Evolutionary conservation across 129 eudicot species (phyloP), one percentile per base, ranked within the genome.

Genomic region (Flaveria brownii): DNA sequence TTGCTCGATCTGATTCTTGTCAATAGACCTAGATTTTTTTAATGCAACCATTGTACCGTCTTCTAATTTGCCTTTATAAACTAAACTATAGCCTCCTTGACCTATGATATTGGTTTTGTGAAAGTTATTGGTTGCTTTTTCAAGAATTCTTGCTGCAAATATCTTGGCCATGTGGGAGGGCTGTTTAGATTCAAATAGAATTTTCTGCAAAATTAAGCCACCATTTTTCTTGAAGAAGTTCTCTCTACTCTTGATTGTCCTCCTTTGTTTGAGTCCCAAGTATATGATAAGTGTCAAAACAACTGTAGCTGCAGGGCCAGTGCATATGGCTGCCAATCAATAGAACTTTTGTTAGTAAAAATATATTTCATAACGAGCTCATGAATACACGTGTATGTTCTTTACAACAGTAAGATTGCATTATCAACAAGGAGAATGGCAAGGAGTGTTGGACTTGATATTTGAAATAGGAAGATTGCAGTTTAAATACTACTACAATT

Each of bases 251-350:
- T 30, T 63, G 15, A 63, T 14, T 30, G 5, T 63, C 45, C 20
- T 63, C 68, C 68, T 63, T 28, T 63, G 22, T 63, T 30, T 63
- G 45, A 63, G 68, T 63, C 68, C 68, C 11, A 11, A 63, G 9
- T 15, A 63, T 28, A 63, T 1, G 22, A 63, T 13, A 11, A 60
- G 9, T 25, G 67, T 60, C 4, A 60, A 60, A 9, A 12, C 17
- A 60, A 26, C 39, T 1, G 42, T 25, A 13, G 67, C 41, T 60
- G 46, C 68, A 5, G 68, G 43, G 22, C 45, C 12, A 5, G 42
- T 14, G 45, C 46, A 39, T 1, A 63, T 30, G 68, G 20, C 68
- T 63, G 68, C 41, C 22, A 63, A 62, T 26, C 11, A 30, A 36
- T 5, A 36, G 22, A 63, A 12, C 6, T 26, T 11, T 14, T 25